Evolutionary conservation across 768 basidiomycete genomes (phyloP), one percentile per base, ranked within the genome.

Genomic region (Saitozyma sp.): DNA sequence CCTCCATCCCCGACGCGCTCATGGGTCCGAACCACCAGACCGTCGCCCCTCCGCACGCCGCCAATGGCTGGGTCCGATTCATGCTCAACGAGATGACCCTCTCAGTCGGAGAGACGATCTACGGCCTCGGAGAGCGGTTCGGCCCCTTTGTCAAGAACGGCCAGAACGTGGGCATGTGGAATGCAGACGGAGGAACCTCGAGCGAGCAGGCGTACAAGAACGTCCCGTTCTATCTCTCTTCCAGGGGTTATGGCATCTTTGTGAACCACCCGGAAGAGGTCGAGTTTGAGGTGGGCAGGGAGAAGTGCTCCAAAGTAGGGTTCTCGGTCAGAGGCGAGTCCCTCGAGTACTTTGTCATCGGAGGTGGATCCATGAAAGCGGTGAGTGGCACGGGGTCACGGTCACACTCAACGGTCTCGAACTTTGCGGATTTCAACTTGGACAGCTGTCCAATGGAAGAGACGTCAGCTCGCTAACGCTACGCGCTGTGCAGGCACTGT

Each of bases 121-220:
- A 89, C 70, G 88, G 88, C 5, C 81, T 89, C 13, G 89, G 89
- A 53, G 88, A 90, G 78, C 85, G 88, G 59, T 89, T 90, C 73
- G 86, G 86, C 2, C 82, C 88, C 9, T 86, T 90, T 62, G 84
- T 88, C 8, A 90, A 89, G 82, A 89, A 89, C 66, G 88, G 88
- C 11, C 74, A 76, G 66, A 57, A 58, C 6, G 80, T 89, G 50
- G 85, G 83, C 63, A 79, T 88, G 5, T 89, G 88, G 89, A 88
- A 89, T 67, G 84, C 85, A 75, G 88, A 89, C 68, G 88, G 88
- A 20, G 88, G 89, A 40, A 90, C 88, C 0, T 80, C 80, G 0
- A 68, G 67, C 9, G 73, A 79, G 57, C 74, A 76, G 59, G 72
- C 76, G 13, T 78, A 79, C 65, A 79, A 79, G 67, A 75, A 74